Base-by-base conservation (phyloP, 2,329 filamentous ascomycete genomes). In the Dactylonectria estremocensis region DNA sequence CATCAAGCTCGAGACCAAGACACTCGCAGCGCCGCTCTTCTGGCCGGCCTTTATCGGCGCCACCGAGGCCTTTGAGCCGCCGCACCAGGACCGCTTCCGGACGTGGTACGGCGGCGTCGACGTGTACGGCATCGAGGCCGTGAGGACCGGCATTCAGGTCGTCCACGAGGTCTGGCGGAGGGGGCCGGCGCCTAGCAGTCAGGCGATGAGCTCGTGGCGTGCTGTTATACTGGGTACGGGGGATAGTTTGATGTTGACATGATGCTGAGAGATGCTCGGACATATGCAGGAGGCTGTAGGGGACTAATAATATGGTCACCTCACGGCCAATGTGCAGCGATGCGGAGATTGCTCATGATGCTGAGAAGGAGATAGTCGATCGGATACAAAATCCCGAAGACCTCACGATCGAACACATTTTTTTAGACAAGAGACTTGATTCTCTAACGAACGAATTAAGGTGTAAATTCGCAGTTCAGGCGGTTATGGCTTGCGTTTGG, bases 11-110 rank as follows among this genome's bases (percentile, higher is more conserved):
- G 69, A 71, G 24, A 64, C 57, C 2, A 37, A 64, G 31, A 64
- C 74, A 1, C 61, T 74, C 5, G 72, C 73, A 1, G 72, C 73
- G 5, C 73, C 72, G 5, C 64, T 76, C 1, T 74, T 67, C 57
- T 76, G 74, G 74, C 74, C 74, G 0, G 69, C 67, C 0, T 76
- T 76, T 16, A 72, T 76, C 28, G 73, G 68, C 11, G 72, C 69
- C 1, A 70, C 66, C 4, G 74, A 75, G 45, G 72, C 74, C 1
- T 74, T 70, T 37, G 71, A 73, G 18, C 9, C 63, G 13, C 24
- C 60, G 3, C 67, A 71, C 0, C 73, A 76, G 37, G 53, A 69
- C 5, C 57, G 73, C 1, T 77, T 74, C 28, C 40, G 53, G 11
- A 28, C 37, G 4, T 76, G 74, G 75, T 75, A 76, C 16, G 58